phyloP scores from a whole-genome alignment of 768 basidiomycete species.

The Boletus coccyginus region DNA sequence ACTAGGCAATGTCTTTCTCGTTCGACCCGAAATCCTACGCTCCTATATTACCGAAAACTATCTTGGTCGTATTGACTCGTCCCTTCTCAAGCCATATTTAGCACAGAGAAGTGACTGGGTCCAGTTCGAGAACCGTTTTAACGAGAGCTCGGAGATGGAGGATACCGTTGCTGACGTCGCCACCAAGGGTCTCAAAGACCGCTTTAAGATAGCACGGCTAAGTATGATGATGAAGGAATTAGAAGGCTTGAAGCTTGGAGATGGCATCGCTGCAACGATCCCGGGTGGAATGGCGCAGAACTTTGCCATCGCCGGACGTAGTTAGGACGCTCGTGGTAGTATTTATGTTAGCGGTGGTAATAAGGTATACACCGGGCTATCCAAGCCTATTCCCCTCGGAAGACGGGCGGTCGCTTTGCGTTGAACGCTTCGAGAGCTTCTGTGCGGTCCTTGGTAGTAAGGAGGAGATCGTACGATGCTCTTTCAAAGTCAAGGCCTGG shows the following conservation, averaged over 20 bases:
- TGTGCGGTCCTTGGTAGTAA: slow-evolving; percentile 69
- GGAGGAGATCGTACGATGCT: slow-evolving; percentile 76
- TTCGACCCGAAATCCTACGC: slow-evolving; percentile 91
- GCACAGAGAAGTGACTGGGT: slow-evolving; percentile 89
- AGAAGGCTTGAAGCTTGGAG: slow-evolving; percentile 60
- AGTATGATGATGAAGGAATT: slow-evolving; percentile 89
- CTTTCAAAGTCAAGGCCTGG: slow-evolving; percentile 90
- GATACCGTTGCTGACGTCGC: slow-evolving; percentile 40
- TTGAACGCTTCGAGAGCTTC: slow-evolving; percentile 88
- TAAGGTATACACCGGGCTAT: slow-evolving; percentile 1
- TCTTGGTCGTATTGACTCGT: slow-evolving; percentile 86
- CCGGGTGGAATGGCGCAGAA: slow-evolving; percentile 55
- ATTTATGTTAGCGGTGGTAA: not conserved
- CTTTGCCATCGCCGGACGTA: slow-evolving; percentile 47
- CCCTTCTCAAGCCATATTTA: slow-evolving; percentile 86
- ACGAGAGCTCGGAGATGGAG: slow-evolving; percentile 48
- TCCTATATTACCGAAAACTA: slow-evolving; percentile 95
- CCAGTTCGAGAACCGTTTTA: slow-evolving; percentile 79
- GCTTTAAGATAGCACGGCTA: slow-evolving; percentile 63
- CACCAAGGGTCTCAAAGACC: slow-evolving; percentile 51
- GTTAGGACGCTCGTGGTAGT: slow-evolving; percentile 32
- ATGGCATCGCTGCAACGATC: slow-evolving; percentile 58
- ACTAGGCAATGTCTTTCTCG: slow-evolving; percentile 94
- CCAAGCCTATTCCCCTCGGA: slow-evolving; percentile 65
- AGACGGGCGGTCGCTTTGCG: slow-evolving; percentile 76